Evolutionary conservation across 2,329 filamentous ascomycete genomes (phyloP).

Genomic region (Chalara sp.): DNA sequence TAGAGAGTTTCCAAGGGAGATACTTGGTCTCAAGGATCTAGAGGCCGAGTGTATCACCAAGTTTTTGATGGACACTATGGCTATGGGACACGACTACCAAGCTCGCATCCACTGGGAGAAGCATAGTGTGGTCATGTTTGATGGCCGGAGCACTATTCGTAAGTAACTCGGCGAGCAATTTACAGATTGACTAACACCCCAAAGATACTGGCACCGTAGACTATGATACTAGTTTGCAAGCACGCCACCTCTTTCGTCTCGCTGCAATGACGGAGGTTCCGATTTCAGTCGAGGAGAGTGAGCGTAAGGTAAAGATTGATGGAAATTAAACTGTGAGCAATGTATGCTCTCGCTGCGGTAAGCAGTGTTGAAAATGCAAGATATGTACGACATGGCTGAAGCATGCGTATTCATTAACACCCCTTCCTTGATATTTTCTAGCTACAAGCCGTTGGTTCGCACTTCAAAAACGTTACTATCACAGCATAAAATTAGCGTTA

Average conservation of each 20-base stretch:
- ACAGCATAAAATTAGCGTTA: too few species aligned
- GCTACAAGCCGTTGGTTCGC: too few species aligned
- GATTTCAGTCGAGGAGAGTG: slow-evolving; percentile 31
- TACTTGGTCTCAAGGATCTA: slow-evolving; percentile 59
- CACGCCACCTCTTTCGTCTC: slow-evolving; percentile 43
- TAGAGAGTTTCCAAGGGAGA: slow-evolving; percentile 57
- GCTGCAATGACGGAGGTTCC: slow-evolving; percentile 41
- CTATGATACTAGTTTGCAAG: slow-evolving; percentile 38
- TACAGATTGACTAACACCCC: background rate
- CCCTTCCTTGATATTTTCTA: too few species aligned
- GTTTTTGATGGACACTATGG: slow-evolving; percentile 62
- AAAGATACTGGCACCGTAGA: slow-evolving; percentile 43
- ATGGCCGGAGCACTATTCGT: slow-evolving; percentile 40
- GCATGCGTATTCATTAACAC: too few species aligned
- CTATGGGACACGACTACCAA: slow-evolving; percentile 62
- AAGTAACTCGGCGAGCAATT: slow-evolving; percentile 17
- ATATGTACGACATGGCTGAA: too few species aligned
- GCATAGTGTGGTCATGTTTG: slow-evolving; percentile 43
- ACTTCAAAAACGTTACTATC: too few species aligned
- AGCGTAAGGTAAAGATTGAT: slow-evolving; percentile 4
- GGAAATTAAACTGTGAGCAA: background rate
- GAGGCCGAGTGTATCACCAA: slow-evolving; percentile 62
- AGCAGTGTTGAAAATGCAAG: too few species aligned
- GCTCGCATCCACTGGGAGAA: slow-evolving; percentile 61
- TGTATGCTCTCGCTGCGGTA: too few species aligned